Evolutionary conservation across 441 rosid genomes (phyloP), one percentile per base, ranked within the genome.

Genomic region (Gossypium lobatum): DNA sequence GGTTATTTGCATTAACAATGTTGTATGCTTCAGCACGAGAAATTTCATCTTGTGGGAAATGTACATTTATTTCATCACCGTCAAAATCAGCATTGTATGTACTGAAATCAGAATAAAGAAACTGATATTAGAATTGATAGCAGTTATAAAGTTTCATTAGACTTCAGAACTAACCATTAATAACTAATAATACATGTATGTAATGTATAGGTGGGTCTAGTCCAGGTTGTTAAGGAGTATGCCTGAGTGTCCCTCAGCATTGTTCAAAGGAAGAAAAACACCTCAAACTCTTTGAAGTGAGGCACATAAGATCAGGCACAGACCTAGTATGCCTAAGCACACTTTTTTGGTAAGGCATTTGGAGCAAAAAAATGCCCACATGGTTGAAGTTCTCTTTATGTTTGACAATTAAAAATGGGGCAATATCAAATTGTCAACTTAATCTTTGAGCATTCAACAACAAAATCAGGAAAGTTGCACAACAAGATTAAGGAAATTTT

Each of bases 41-140:
- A 79, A 96, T 85, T 81, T 96, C 97, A 88, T 96, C 99, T 93
- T 96, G 99, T 60, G 99, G 98, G 70, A 96, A 93, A 88, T 96
- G 99, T 76, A 96, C 98, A 85, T 96, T 96, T 97, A 96, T 96
- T 87, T 96, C 99, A 87, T 96, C 99, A 73, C 99, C 99, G 76
- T 96, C 99, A 89, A 96, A 96, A 83, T 96, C 99, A 76, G 99
- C 99, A 84, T 96, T 96, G 85, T 96, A 96, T 28, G 99, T 96
- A 79, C 99, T 96, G 91, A 63, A 59, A 74, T n/a, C 34, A 54
- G 37, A 45, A 52, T 6, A 48, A 48, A 48, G 21, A 20, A 63
- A 20, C 48, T 6, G 53, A 10, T 48, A 66, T 55, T 25, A 31
- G 31, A 63, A 52, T 13, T 3, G n/a, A 42, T 45, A 58, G 8